A percentile compares a stretch with the other conserved stretches of the same genome.
phyloP scores from a whole-genome alignment of 192 early-diverging fungal genomes.

The Phlyctochytrium bullatum region DNA sequence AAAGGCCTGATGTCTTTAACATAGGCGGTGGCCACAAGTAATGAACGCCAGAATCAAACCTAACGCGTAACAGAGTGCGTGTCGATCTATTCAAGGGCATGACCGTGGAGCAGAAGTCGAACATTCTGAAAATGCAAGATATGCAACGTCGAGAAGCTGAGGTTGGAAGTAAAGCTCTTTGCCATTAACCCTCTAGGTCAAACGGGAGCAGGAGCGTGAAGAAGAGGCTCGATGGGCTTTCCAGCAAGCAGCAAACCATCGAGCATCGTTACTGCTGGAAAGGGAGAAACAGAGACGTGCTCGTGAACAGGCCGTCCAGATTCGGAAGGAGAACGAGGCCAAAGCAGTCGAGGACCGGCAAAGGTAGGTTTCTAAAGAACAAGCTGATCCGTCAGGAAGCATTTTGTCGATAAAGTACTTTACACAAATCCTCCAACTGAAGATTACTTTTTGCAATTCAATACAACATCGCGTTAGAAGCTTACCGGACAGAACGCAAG shows the following conservation, averaged over 20 bases:
- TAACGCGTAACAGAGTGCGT: conserved; percentile 32
- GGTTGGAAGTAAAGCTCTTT: conserved; percentile 21
- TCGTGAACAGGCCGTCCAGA: conserved; percentile 29
- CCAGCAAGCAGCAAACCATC: conserved; percentile 37
- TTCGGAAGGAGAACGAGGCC: conserved; percentile 36
- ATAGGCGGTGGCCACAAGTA: conserved; percentile 54
- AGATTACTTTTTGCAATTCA: conserved; percentile 53
- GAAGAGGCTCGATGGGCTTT: conserved; percentile 37
- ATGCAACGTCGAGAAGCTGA: conserved; percentile 46
- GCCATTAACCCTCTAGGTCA: conserved; percentile 2
- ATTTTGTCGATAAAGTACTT: conserved; percentile 48
- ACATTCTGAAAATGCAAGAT: conserved; percentile 42
- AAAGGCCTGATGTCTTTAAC: conserved; percentile 49
- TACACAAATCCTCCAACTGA: conserved; percentile 55
- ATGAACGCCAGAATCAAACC: not conserved
- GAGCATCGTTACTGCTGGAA: conserved; percentile 43
- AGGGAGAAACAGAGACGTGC: conserved; percentile 36
- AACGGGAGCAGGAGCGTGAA: conserved; percentile 19
- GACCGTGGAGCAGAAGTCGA: conserved; percentile 40
- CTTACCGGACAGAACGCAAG: not conserved
- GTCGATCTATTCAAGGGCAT: conserved; percentile 62
- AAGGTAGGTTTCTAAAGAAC: conserved; percentile 20
- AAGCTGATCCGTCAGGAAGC: conserved; percentile 24
- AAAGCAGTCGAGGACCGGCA: conserved; percentile 43
- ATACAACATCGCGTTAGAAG: conserved; percentile 45